phyloP scores from a whole-genome alignment of 2,329 filamentous ascomycete species.

The Capronia coronata region DNA sequence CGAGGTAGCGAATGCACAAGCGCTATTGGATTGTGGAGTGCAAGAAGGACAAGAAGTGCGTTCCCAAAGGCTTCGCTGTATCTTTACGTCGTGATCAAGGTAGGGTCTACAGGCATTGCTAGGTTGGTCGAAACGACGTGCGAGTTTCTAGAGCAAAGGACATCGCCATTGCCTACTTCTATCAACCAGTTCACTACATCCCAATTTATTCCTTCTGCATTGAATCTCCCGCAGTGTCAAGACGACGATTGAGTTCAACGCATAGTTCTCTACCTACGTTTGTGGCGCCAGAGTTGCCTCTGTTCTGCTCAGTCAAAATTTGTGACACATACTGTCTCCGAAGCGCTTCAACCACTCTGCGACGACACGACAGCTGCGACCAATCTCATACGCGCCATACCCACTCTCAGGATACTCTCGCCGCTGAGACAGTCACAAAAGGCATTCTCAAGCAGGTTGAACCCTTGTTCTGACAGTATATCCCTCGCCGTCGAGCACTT shows the following conservation, averaged over 20 bases:
- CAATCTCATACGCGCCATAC: constrained; percentile 25
- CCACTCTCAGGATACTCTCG: constrained; percentile 12
- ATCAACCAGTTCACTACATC: neutral
- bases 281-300: neutral
- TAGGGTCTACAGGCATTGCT: neutral
- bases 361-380: constrained; percentile 21
- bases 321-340: constrained; percentile 25
- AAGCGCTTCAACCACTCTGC: constrained; percentile 20
- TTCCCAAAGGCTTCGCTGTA: constrained; percentile 12
- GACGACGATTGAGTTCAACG: no score
- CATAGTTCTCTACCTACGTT: neutral
- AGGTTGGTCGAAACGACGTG: constrained; percentile 5
- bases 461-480: constrained; percentile 17
- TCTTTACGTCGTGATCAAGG: constrained; percentile 3
- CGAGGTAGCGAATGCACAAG: constrained; percentile 13
- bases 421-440: constrained; percentile 19
- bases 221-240: neutral
- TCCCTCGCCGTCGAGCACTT: constrained; percentile 10
- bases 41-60: neutral
- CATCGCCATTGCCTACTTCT: constrained; percentile 6
- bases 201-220: neutral
- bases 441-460: constrained; percentile 8
- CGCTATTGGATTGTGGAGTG: constrained; percentile 15
- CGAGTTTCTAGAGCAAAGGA: constrained; percentile 4
- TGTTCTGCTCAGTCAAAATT: constrained; percentile 15